Evolutionary conservation across 225 moss, liverwort and hornwort genomes (phyloP).

Genomic region (Antitrichia curtipendula): DNA sequence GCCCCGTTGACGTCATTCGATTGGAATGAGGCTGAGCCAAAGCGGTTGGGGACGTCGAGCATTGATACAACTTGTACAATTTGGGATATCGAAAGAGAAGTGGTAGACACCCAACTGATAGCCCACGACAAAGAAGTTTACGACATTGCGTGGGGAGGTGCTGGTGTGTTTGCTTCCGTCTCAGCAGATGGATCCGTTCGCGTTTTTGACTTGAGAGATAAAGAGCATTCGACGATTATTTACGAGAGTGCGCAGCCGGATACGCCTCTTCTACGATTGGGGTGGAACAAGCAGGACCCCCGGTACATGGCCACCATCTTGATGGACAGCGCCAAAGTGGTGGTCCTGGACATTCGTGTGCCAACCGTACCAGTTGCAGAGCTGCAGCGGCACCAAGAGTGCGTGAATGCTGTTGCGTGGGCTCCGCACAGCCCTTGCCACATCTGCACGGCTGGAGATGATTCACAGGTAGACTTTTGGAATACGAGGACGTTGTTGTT

Average conservation of each 20-base stretch:
- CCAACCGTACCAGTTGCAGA: slow-evolving; percentile 85
- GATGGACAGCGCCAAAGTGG: slow-evolving; percentile 80
- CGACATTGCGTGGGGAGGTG: slow-evolving; percentile 90
- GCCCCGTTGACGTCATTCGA: slow-evolving; percentile 88
- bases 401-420: slow-evolving; percentile 82
- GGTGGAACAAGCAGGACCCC: slow-evolving; percentile 92
- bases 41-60: slow-evolving; percentile 75
- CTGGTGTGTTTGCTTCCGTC: slow-evolving; percentile 86
- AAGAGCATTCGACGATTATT: slow-evolving; percentile 87
- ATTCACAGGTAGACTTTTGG: slow-evolving; percentile 38
- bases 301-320: slow-evolving; percentile 88
- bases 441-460: slow-evolving; percentile 85
- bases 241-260: slow-evolving; percentile 73
- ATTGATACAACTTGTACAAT: slow-evolving; percentile 92
- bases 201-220: slow-evolving; percentile 80
- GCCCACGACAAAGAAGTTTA: slow-evolving; percentile 88
- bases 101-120: slow-evolving; percentile 79
- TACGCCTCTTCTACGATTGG: slow-evolving; percentile 66
- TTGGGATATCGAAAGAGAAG: slow-evolving; percentile 86
- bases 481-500: neutral
- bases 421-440: slow-evolving; percentile 89
- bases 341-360: slow-evolving; percentile 74
- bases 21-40: slow-evolving; percentile 80
- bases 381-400: slow-evolving; percentile 81
- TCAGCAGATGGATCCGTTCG: slow-evolving; percentile 87